phyloP scores from a whole-genome alignment of 2,329 filamentous ascomycete genomes.

The Arthrobotrys sinensis region DNA sequence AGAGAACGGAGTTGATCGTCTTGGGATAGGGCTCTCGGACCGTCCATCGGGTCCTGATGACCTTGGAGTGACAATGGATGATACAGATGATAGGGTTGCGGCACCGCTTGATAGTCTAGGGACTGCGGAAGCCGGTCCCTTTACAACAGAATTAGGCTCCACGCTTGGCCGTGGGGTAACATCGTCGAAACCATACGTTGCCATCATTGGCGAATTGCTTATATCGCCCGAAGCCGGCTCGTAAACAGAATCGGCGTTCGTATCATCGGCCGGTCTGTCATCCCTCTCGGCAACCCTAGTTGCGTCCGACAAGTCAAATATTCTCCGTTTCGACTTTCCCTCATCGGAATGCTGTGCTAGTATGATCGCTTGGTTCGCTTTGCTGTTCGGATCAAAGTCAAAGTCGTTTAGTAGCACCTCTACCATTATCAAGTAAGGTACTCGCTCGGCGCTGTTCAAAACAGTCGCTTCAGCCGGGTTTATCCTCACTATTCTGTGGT shows the following conservation, averaged over 20 bases:
- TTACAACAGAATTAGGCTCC: conserved; percentile 59
- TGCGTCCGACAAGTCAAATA: conserved; percentile 80
- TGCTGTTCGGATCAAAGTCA: conserved; percentile 81
- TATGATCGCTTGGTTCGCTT: conserved; percentile 79
- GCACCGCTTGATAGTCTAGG: conserved; percentile 75
- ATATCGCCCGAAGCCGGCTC: conserved; percentile 85
- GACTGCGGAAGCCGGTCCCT: conserved; percentile 47
- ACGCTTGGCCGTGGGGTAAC: conserved; percentile 66
- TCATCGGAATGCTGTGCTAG: conserved; percentile 72
- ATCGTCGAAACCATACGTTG: conserved; percentile 72
- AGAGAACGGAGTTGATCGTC: conserved; percentile 71
- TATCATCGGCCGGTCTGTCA: conserved; percentile 68
- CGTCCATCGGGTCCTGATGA: conserved; percentile 74
- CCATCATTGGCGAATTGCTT: conserved; percentile 79
- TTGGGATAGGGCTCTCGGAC: conserved; percentile 46
- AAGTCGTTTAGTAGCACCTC: conserved; percentile 87
- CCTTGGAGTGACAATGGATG: conserved; percentile 77
- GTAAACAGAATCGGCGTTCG: conserved; percentile 80
- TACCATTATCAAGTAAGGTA: conserved; percentile 87
- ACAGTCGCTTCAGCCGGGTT: conserved; percentile 89
- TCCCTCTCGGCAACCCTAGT: conserved; percentile 69
- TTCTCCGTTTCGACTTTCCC: conserved; percentile 72
- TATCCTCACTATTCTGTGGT: conserved; percentile 85
- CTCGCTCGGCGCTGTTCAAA: conserved; percentile 87
- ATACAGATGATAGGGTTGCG: conserved; percentile 74